Evolutionary conservation across 1,284 basidiomycete species (phyloP), one percentile per base, ranked within the genome.

Genomic region (Fomitopsis pinicola): DNA sequence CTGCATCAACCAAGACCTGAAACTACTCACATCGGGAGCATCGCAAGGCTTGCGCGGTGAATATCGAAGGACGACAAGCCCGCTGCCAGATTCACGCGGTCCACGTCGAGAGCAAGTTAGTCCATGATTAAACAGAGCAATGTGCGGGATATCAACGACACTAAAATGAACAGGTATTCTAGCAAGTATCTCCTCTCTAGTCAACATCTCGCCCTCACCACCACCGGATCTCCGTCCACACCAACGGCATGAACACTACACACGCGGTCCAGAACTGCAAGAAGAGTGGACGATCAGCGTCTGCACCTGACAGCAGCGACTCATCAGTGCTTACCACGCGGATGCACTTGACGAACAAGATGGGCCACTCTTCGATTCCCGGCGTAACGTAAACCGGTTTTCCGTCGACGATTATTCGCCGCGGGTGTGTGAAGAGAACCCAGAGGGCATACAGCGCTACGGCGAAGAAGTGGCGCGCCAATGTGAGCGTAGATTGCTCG

Each of bases 391-490:
- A 72, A 1, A 76, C 67, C 5, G 75, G 70, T 63, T 81, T 80
- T 38, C 72, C 71, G 15, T 63, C 64, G 10, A 60, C 62, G 14
- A 63, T 59, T 1, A 73, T 64, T 15, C 75, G 64, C 48, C 77
- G 79, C 45, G 89, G 85, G 64, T 88, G 85, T 5, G 85, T 87
- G 76, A 97, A 94, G 73, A 97, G 81, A 48, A 91, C 80, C 83
- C 87, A 97, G 69, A 97, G 92, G 12, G 90, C 86, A 77, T 97
- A 98, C 65, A 99, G 85, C 0, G 97, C 97, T 64, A 99, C 97
- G 30, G 84, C 80, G 81, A 97, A 99, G 79, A 99, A 99, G 80
- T 99, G 97, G 68, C 85, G 87, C 68, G 92, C 88, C 30, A 99
- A 86, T 44, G 94, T 76, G 30, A 85, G 66, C 0, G 94, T 94